Evolutionary conservation across 805 yeast genomes (phyloP), one percentile per base, ranked within the genome.

Genomic region (Jamesozyma piceae): DNA sequence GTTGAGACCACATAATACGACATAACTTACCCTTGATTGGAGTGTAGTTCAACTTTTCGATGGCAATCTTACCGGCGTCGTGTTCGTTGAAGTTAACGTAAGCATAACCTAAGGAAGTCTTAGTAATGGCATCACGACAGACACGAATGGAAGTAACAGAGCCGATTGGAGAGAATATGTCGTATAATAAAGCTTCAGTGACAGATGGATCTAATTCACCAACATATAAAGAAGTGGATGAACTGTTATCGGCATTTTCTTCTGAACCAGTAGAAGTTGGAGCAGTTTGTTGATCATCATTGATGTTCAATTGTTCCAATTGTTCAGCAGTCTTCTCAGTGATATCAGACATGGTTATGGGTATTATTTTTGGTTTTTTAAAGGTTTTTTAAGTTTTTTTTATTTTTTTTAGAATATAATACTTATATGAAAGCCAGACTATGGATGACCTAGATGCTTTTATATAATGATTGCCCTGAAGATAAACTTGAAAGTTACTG

Each of bases 1-100:
- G 87, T 75, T 92, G 97, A 55, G 97, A 88, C 97, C 97, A 88
- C 97, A 92, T 92, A 74, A 92, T 90, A 71, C 98, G 87, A 73
- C 97, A 88, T 60, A 96, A 88, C 63, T 82, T 86, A 63, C 96
- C 97, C 69, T 89, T 89, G 72, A 92, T 80, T 60, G 79, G 79
- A 46, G 88, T 71, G 75, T 92, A 92, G 86, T 90, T 92, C 70
- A 92, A 78, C 70, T 87, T 92, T 65, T 88, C 95, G 66, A 92
- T 74, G 49, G 98, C 98, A 63, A 76, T 80, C 72, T 82, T 88
- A 63, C 95, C 97, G 63, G 92, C 97, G 51, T 75, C 84, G 54
- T 75, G 70, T 67, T 81, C 78, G 73, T 82, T 88, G 81, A 73
- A 92, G 82, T 92, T 92, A 61, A 92, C 96, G 72, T 92, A 92